Base-by-base conservation (phyloP, 202 grass and related monocot genomes). In the Zoysia matrella region DNA sequence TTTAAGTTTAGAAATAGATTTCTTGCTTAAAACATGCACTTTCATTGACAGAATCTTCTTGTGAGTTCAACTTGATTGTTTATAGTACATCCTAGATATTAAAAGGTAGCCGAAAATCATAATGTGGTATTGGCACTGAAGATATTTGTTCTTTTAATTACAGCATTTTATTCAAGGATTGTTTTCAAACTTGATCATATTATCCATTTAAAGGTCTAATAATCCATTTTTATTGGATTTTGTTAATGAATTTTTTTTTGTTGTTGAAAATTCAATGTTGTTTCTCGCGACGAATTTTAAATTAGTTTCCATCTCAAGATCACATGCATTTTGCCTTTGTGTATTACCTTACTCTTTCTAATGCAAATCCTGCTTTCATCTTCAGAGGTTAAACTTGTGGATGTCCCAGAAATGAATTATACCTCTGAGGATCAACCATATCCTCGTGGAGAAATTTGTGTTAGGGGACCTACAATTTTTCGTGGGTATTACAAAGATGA, bases 371-470 rank as follows among this genome's bases (percentile, higher is more conserved):
- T 67, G 2, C 56, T 86, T 58, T 69, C 8, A 63, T 89, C 13
- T 72, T 49, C 90, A 98, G 96, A 98, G 87, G 73, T 98, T 77
- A 98, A 98, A 86, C 96, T 95, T 80, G 90, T 87, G 41, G 92
- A 98, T 88, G 96, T 95, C 71, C 92, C 91, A 73, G 96, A 95
- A 88, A 98, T 98, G 96, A 93, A 88, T 82, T 98, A 98, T 86
- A 93, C 90, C n/a, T 93, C 89, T 6, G 91, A 98, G 40, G 96
- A 98, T 86, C 77, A 93, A 69, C 96, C 96, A 68, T 83, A 93
- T 93, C 89, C 92, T 74, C 92, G 92, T 65, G 96, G 96, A 75
- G 96, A 98, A 92, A 98, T 98, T 88, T 98, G 96, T 83, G 90
- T 92, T 44, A 90, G 96, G 64, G 96, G 92, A 7, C 89, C 91